These are phyloP conservation scores for Chernovozyma sophiae-reginae DNA, from an alignment of 1,139 yeast species.

Conservation along the genomic window DNA sequence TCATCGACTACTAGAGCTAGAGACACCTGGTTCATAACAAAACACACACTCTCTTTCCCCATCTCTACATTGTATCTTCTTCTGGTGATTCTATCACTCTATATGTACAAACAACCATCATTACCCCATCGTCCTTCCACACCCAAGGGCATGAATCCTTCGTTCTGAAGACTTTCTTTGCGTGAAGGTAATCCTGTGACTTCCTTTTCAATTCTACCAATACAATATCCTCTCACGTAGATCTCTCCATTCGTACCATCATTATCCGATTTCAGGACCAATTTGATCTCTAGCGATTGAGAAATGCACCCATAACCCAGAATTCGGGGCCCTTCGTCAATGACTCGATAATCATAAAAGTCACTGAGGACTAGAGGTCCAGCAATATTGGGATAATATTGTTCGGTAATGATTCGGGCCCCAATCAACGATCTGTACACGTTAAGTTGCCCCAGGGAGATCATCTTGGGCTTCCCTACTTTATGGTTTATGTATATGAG, in stretches of 20 bases:
- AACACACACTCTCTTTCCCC: too few species aligned
- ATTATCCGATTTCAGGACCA: constrained; percentile 29
- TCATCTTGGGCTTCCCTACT: constrained; percentile 9
- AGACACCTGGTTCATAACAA: too few species aligned
- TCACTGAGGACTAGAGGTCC: constrained; percentile 63
- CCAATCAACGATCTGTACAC: constrained; percentile 43
- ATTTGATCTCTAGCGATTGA: constrained; percentile 49
- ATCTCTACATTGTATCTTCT: too few species aligned
- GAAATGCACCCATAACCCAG: constrained; percentile 42
- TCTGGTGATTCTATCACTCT: too few species aligned
- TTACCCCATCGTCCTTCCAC: constrained; percentile 59
- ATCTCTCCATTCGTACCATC: constrained; percentile 46
- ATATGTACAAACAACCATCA: constrained; percentile 67
- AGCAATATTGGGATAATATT: constrained; percentile 40
- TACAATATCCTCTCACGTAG: constrained; percentile 59
- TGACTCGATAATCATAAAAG: constrained; percentile 56
- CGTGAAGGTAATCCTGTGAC: constrained; percentile 3
- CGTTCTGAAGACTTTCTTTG: constrained; percentile 21
- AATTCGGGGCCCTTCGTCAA: constrained; percentile 16
- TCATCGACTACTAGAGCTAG: too few species aligned
- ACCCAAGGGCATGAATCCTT: constrained; percentile 61
- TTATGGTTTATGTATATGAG: constrained; percentile 36
- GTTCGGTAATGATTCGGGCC: constrained; percentile 51
- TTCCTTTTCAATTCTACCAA: constrained; percentile 38
- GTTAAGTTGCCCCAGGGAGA: constrained; percentile 34